Evolutionary conservation across 2,329 filamentous ascomycete species (phyloP).

Genomic region (Pseudogymnoascus sp.): DNA sequence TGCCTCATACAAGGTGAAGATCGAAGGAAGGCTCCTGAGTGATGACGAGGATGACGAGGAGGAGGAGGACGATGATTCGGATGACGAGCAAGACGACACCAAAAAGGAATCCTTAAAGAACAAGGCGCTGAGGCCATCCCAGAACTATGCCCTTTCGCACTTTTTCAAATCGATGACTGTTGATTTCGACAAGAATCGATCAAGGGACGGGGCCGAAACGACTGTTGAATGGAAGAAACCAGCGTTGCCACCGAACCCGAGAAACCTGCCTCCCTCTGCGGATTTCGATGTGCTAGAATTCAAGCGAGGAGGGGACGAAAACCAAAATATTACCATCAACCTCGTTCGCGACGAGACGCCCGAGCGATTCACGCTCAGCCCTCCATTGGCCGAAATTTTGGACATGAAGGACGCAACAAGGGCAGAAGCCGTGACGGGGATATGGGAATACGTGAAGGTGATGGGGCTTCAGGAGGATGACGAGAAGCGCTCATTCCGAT

Average conservation of each 20-base stretch:
- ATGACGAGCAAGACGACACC: slow-evolving; percentile 41
- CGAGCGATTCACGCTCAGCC: slow-evolving; percentile 74
- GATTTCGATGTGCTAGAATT: slow-evolving; percentile 91
- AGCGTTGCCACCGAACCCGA: slow-evolving; percentile 38
- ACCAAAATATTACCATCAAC: slow-evolving; percentile 83
- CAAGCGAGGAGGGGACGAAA: slow-evolving; percentile 85
- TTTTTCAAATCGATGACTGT: slow-evolving; percentile 77
- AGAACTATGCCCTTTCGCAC: slow-evolving; percentile 57
- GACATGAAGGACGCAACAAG: slow-evolving; percentile 83
- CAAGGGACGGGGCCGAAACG: slow-evolving; percentile 46
- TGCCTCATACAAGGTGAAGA: slow-evolving; percentile 81
- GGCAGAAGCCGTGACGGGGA: slow-evolving; percentile 77
- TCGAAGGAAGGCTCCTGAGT: slow-evolving; percentile 78
- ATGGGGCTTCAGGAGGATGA: slow-evolving; percentile 88
- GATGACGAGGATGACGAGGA: slow-evolving; percentile 50
- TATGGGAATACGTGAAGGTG: slow-evolving; percentile 91
- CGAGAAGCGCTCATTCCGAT: slow-evolving; percentile 85
- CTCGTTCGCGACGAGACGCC: slow-evolving; percentile 76
- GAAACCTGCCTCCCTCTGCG: slow-evolving; percentile 46
- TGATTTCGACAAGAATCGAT: slow-evolving; percentile 59
- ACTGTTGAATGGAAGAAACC: slow-evolving; percentile 84
- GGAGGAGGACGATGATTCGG: slow-evolving; percentile 42
- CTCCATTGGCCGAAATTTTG: slow-evolving; percentile 71
- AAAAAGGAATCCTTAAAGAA: slow-evolving; percentile 34
- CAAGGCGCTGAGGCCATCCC: slow-evolving; percentile 33